Evolutionary conservation across 805 yeast species (phyloP).

Genomic region (Zygosaccharomyces gambellarensis): DNA sequence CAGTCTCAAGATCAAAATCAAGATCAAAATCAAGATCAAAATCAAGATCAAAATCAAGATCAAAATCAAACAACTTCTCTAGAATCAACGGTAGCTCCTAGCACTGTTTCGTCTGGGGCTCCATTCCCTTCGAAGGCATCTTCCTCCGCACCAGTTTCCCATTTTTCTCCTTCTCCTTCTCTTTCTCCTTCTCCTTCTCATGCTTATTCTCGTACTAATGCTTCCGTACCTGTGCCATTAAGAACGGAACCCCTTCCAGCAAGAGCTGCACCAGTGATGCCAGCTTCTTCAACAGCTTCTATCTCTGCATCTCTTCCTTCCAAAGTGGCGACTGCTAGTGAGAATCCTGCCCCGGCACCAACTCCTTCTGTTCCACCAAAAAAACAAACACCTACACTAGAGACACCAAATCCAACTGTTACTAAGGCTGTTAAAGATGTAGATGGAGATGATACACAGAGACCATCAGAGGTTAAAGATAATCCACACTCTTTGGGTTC

Average conservation of each 20-base stretch:
- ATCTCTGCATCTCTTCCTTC: not conserved
- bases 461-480: not conserved
- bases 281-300: not conserved
- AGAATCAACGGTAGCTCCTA: not conserved
- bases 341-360: not conserved
- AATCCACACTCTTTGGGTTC: slow-evolving; percentile 25
- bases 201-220: not conserved
- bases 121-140: not conserved
- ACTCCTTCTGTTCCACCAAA: not conserved
- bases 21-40: not conserved
- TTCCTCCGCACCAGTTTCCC: not conserved
- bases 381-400: not conserved
- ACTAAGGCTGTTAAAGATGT: slow-evolving; percentile 1
- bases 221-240: not conserved
- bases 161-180: not conserved
- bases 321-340: not conserved
- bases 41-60: not conserved
- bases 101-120: not conserved
- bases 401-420: not conserved
- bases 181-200: not conserved
- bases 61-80: not conserved
- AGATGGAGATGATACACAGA: not conserved
- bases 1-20: not conserved
- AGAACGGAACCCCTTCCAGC: not conserved
- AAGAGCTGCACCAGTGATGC: too few species aligned